Evolutionary conservation across 2,329 filamentous ascomycete species (phyloP), one percentile per base, ranked within the genome.

Genomic region (Alternaria sp.): DNA sequence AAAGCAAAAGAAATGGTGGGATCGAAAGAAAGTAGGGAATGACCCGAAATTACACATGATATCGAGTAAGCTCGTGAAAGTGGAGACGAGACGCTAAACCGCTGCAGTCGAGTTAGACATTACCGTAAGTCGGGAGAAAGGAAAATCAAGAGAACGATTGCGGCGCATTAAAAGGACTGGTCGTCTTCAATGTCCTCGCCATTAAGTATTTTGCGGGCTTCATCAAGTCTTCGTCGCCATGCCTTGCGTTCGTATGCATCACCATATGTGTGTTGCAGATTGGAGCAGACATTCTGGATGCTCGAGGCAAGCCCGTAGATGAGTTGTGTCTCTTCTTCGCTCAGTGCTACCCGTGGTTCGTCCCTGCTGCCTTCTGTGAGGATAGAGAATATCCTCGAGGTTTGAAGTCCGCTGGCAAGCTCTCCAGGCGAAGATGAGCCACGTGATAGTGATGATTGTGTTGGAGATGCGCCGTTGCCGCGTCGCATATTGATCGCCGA

Each of bases 141-240:
- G 34, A 63, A 30, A 44, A 44, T 53, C n/a, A 36, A 56, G 24
- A 14, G 24, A 54, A 43, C 55, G 48, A 24, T 18, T 38, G 39
- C 16, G 42, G 14, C 18, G 20, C 22, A 53, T 70, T 52, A 68
- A 53, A 74, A 75, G 7, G 70, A 66, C 28, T 66, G 60, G 36
- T 72, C 70, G 28, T 71, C 68, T 60, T 88, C 80, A 4, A 62
- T n/a, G 22, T 71, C 70, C 61, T 88, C 81, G 5, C 91, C 92
- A 66, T 94, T 91, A 30, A 96, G 81, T 4, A 92, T 85, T 53
- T 87, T 84, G 61, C 89, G 87, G 5, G 93, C 93, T 53, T 88
- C 87, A 66, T 96, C 92, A 51, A 97, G 84, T 66, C 91, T 85
- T 64, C 90, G 83, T 61, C 92, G 84, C 76, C 91, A 88, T 60